Percentiles rank a stretch among this genome's conserved stretches.
phyloP scores from a whole-genome alignment of 1,284 basidiomycete genomes.

The Trichosporon sp. region DNA sequence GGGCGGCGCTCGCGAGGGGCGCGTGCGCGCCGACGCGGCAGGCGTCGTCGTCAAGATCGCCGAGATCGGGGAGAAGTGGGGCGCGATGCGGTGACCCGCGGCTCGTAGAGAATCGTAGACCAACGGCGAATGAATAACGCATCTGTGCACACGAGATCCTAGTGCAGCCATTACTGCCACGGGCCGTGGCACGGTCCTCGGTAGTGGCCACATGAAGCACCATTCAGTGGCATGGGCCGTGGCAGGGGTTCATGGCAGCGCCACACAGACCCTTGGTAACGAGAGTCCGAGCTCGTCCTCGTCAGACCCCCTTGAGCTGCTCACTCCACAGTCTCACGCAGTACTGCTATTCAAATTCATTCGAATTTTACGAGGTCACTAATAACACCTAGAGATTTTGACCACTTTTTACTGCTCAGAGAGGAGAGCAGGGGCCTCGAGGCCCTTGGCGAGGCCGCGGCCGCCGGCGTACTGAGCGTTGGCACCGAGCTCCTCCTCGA shows the following conservation, averaged over 20 bases:
- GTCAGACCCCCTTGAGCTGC: too few species aligned
- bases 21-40: conserved; percentile 64
- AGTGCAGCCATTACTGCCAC: not conserved
- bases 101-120: too few species aligned
- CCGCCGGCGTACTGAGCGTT: conserved; percentile 68
- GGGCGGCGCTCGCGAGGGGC: conserved; percentile 57
- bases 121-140: not conserved
- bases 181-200: not conserved
- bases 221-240: not conserved
- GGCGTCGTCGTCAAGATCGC: conserved; percentile 76
- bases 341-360: conserved; percentile 4
- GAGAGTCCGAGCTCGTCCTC: too few species aligned
- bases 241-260: too few species aligned
- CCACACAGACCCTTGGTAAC: not conserved
- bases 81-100: conserved; percentile 26
- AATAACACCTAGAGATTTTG: not conserved
- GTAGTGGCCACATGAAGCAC: not conserved
- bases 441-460: conserved; percentile 73
- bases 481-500: conserved; percentile 75
- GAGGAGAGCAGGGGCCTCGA: conserved; percentile 63
- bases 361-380: conserved; percentile 1
- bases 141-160: too few species aligned
- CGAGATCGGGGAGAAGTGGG: conserved; percentile 69
- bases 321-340: not conserved
- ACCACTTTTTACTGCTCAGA: conserved; percentile 21